phyloP scores from a whole-genome alignment of 805 yeast genomes.

The Candida incommunis region DNA sequence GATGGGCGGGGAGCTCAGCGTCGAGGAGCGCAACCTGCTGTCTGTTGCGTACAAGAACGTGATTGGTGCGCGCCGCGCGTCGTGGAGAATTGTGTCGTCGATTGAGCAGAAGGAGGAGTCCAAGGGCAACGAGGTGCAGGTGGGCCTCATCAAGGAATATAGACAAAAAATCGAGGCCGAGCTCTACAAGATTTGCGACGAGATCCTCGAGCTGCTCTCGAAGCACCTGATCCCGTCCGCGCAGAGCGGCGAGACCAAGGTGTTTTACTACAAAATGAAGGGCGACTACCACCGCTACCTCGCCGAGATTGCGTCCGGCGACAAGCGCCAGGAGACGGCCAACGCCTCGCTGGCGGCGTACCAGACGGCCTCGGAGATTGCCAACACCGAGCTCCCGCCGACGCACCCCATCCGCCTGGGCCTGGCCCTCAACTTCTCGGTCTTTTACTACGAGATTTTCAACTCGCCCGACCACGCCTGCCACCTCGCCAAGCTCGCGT shows the following conservation, averaged over 20 bases:
- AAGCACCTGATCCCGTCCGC: constrained; percentile 89
- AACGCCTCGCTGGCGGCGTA: constrained; percentile 90
- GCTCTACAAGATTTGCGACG: constrained; percentile 90
- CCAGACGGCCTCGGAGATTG: constrained; percentile 94
- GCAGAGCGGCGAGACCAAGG: constrained; percentile 95
- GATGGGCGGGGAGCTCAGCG: constrained; percentile 59
- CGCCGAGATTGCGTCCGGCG: constrained; percentile 92
- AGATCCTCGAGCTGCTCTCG: constrained; percentile 76
- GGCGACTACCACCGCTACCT: constrained; percentile 99
- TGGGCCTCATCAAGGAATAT: constrained; percentile 80
- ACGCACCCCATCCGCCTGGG: constrained; percentile 99
- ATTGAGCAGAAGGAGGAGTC: constrained; percentile 99
- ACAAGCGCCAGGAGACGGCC: constrained; percentile 89
- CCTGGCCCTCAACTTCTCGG: constrained; percentile 93
- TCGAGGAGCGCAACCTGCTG: constrained; percentile 93
- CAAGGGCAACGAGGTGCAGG: constrained; percentile 85
- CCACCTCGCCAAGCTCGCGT: constrained; percentile 96
- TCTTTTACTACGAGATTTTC: constrained; percentile 94
- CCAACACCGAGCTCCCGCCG: constrained; percentile 95
- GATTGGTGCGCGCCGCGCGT: constrained; percentile 98
- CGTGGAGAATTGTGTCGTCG: constrained; percentile 98
- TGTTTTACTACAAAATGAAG: constrained; percentile 97
- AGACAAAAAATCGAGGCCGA: constrained; percentile 92
- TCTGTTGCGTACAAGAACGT: constrained; percentile 98
- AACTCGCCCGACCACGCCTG: constrained; percentile 98